A percentile compares a stretch with the other conserved stretches of the same genome.
Evolutionary conservation across 441 rosid species (phyloP).

Genomic region (Euphorbia celastroides): DNA sequence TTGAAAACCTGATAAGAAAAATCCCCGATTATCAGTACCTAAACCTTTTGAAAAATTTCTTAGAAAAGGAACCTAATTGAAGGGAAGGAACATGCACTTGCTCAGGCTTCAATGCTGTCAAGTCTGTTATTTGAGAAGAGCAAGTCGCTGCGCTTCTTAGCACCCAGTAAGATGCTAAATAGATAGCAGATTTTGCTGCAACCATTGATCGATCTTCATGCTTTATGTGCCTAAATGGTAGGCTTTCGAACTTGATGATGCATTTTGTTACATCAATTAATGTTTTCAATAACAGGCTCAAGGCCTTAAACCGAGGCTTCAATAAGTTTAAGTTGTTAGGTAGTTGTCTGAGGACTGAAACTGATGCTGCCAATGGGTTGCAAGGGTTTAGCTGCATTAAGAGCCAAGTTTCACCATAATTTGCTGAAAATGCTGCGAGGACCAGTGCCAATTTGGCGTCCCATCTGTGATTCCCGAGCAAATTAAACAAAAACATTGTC

Average conservation of each 20-base stretch:
- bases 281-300: conserved; percentile 38
- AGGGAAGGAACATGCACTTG: conserved; percentile 61
- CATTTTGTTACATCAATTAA: conserved; percentile 52
- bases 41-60: not conserved
- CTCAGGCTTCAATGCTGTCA: conserved; percentile 40
- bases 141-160: conserved; percentile 53
- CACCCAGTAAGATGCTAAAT: conserved; percentile 61
- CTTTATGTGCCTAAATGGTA: conserved; percentile 36
- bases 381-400: conserved; percentile 36
- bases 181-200: conserved; percentile 38
- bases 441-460: conserved; percentile 61
- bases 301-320: conserved; percentile 50
- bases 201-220: conserved; percentile 36
- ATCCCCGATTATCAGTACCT: not conserved
- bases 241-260: conserved; percentile 49
- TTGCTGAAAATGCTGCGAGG: conserved; percentile 60
- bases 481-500: conserved; percentile 55
- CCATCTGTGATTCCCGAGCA: conserved; percentile 59
- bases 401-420: conserved; percentile 58
- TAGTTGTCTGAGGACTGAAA: conserved; percentile 50
- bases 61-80: conserved; percentile 6
- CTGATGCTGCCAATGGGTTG: conserved; percentile 50
- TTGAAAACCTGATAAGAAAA: conserved; percentile 36
- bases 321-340: conserved; percentile 34
- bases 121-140: conserved; percentile 42